Evolutionary conservation across 148 eudicot species (phyloP), one percentile per base, ranked within the genome.

Genomic region (Arbutus unedo): DNA sequence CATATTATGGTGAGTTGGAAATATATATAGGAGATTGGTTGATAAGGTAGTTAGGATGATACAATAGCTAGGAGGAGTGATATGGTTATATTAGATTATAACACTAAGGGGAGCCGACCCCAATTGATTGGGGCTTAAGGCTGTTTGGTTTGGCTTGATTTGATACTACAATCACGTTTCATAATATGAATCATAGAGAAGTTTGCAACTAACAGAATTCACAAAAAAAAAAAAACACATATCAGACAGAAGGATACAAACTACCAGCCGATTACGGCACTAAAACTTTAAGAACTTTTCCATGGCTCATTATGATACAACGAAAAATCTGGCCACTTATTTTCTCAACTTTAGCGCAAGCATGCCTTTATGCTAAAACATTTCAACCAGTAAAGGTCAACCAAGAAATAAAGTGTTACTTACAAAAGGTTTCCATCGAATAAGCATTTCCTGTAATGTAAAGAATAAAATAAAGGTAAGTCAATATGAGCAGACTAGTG

Each of bases 361-460:
- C n/a, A 55, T 78, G 71, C 55, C 48, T 60, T 49, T 67, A 59
- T 47, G 43, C 78, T 44, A 50, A 13, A 79, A 79, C 11, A 5
- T n/a, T 48, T 57, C 60, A 23, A 59, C 44, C 5, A 15, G 44
- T 13, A 8, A 56, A 43, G 51, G 18, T 19, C 67, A 23, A 43
- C 38, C 45, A 57, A 79, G 55, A 31, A 31, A 31, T 31, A 31
- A 31, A 31, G 38, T 31, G 38, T 31, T 31, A 91, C 97, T 91
- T 87, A 93, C 97, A 92, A 76, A 57, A 93, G 92, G 88, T 93
- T 93, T 79, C 97, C 97, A 68, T 93, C 97, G 3, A 84, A 50
- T 44, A 93, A 81, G 78, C 93, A 91, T 41, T 78, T 92, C 93
- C 97, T 93, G 92, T 53, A 86, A 87, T 60, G 6, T 47, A 78